These are phyloP conservation scores for Theobroma grandiflorum DNA, from an alignment of 441 rosid genomes.

Conservation along the genomic window DNA sequence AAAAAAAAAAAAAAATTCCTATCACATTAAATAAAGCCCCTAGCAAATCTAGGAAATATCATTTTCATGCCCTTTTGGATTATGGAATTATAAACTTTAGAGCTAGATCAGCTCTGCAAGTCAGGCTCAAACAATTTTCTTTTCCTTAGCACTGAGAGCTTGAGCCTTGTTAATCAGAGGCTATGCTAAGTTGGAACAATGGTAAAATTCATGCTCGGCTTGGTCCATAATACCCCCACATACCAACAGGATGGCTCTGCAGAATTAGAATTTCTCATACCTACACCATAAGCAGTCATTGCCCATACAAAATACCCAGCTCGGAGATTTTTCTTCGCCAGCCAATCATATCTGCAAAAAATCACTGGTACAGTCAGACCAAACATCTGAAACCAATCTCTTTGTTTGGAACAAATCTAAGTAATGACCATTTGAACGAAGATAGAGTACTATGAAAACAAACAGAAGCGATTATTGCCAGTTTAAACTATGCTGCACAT, in stretches of 20 bases:
- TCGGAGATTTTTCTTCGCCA: constrained; percentile 48
- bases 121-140: not conserved
- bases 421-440: not conserved
- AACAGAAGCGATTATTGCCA: not conserved
- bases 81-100: not conserved
- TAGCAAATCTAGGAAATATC: not conserved
- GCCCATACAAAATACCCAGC: constrained; percentile 65
- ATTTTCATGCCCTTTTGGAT: not conserved
- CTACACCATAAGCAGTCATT: constrained; percentile 61
- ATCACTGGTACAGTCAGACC: not conserved
- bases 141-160: not conserved
- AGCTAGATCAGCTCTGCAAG: not conserved
- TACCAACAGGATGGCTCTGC: not conserved
- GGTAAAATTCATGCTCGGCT: not conserved
- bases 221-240: not conserved
- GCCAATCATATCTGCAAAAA: constrained; percentile 54
- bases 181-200: not conserved
- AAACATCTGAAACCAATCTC: not conserved
- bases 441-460: not conserved
- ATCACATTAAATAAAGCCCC: not conserved
- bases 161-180: not conserved
- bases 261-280: constrained; percentile 37
- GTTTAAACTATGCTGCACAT: constrained; percentile 8
- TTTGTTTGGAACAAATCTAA: constrained; percentile 12
- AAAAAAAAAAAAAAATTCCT: not conserved